These are phyloP conservation scores for Gentiana dahurica DNA, from an alignment of 257 asterid genomes.

Conservation along the genomic window DNA sequence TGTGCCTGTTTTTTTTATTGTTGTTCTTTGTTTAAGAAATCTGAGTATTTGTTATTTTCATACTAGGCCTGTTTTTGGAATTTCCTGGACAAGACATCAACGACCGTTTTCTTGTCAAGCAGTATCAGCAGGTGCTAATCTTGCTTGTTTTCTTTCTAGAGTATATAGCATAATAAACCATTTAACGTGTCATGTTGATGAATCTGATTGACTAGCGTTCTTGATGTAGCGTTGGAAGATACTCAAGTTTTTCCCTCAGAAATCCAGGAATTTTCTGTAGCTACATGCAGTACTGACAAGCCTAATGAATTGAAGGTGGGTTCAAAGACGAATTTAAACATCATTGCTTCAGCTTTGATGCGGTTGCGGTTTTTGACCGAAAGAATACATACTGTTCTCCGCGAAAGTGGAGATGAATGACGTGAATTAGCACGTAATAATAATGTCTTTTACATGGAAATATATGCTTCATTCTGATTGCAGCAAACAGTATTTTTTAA, in stretches of 20 bases:
- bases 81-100: constrained; percentile 16
- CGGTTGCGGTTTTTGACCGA: no score
- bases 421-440: no score
- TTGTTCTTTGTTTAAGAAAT: no score
- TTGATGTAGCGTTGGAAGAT: constrained; percentile 18
- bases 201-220: constrained; percentile 3
- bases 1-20: no score
- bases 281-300: constrained; percentile 12
- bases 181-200: not conserved
- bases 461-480: no score
- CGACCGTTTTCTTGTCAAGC: constrained; percentile 15
- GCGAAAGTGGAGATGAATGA: no score
- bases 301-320: constrained; percentile 33
- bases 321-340: not conserved
- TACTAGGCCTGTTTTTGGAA: constrained; percentile 1
- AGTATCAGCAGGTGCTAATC: constrained; percentile 28
- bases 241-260: constrained; percentile 22
- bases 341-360: no score
- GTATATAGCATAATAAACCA: not conserved
- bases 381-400: no score
- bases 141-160: not conserved
- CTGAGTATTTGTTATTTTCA: not conserved
- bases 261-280: constrained; percentile 22
- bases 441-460: no score
- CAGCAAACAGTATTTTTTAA: no score